phyloP scores from a whole-genome alignment of 352 stramenopile genomes.

The Globisporangium apiculatum region DNA sequence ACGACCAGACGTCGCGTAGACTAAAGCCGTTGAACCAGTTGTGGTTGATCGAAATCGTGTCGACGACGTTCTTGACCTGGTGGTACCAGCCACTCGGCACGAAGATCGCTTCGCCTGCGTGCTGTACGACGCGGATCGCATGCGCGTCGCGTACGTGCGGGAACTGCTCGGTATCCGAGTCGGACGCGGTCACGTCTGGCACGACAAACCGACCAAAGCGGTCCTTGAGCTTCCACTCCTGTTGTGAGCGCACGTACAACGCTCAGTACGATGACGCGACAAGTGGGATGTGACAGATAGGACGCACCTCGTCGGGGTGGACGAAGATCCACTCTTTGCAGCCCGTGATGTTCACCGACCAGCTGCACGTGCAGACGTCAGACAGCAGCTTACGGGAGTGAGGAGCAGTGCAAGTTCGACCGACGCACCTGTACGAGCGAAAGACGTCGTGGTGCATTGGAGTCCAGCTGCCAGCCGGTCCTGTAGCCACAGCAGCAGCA shows the following conservation, averaged over 20 bases:
- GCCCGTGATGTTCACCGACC: constrained; percentile 95
- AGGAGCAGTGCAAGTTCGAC: background rate
- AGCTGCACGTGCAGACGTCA: constrained; percentile 39
- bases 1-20: constrained; percentile 49
- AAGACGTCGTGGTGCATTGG: constrained; percentile 95
- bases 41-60: constrained; percentile 96
- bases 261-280: background rate
- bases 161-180: constrained; percentile 47
- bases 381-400: background rate
- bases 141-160: constrained; percentile 41
- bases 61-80: constrained; percentile 89
- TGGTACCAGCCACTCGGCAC: constrained; percentile 96
- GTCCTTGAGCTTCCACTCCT: constrained; percentile 73
- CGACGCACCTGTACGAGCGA: constrained; percentile 86
- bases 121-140: constrained; percentile 47
- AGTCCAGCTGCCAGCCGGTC: constrained; percentile 86
- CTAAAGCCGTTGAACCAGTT: constrained; percentile 95
- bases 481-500: constrained; percentile 13
- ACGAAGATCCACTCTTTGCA: constrained; percentile 93
- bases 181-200: constrained; percentile 33
- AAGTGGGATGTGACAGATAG: background rate
- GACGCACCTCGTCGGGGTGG: constrained; percentile 59
- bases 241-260: background rate
- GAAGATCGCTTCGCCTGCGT: constrained; percentile 87
- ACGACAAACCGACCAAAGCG: constrained; percentile 48